Evolutionary conservation across 345 rosid species (phyloP).

Genomic region (Arabis hirsuta): DNA sequence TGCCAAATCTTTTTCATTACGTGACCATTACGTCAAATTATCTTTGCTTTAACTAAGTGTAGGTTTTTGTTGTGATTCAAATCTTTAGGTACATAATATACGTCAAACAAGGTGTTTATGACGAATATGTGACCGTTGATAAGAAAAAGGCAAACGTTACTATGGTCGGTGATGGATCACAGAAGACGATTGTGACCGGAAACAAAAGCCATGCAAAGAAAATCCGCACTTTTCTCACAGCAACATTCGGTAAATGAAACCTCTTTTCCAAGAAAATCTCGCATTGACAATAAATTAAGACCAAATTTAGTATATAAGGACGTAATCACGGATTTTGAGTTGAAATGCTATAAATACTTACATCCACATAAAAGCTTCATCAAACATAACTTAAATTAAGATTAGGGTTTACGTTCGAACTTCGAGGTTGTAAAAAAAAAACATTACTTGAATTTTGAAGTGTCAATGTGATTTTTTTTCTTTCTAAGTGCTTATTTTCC

Average conservation of each 20-base stretch:
- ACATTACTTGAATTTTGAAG: too few species aligned
- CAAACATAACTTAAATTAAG: too few species aligned
- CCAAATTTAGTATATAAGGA: too few species aligned
- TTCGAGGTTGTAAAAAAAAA: too few species aligned
- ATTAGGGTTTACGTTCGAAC: too few species aligned
- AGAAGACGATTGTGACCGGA: constrained; percentile 72
- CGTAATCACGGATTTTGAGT: too few species aligned
- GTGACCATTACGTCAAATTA: constrained; percentile 1
- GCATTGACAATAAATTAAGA: too few species aligned
- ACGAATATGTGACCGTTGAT: constrained; percentile 58
- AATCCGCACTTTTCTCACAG: constrained; percentile 60
- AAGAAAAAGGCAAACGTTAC: constrained; percentile 63
- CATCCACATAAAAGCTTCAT: too few species aligned
- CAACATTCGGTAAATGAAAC: constrained; percentile 62
- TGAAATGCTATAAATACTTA: too few species aligned
- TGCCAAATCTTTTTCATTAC: background rate
- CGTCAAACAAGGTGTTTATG: constrained; percentile 70
- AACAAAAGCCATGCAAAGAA: constrained; percentile 60
- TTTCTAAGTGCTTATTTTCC: constrained; percentile 2
- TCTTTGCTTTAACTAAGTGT: background rate
- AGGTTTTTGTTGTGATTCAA: background rate
- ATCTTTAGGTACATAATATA: constrained; percentile 68
- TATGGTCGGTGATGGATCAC: constrained; percentile 85
- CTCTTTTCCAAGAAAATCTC: too few species aligned
- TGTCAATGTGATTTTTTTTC: background rate